Base-by-base conservation (phyloP, 2,329 filamentous ascomycete genomes). In the Davidsoniella neocaledoniae region DNA sequence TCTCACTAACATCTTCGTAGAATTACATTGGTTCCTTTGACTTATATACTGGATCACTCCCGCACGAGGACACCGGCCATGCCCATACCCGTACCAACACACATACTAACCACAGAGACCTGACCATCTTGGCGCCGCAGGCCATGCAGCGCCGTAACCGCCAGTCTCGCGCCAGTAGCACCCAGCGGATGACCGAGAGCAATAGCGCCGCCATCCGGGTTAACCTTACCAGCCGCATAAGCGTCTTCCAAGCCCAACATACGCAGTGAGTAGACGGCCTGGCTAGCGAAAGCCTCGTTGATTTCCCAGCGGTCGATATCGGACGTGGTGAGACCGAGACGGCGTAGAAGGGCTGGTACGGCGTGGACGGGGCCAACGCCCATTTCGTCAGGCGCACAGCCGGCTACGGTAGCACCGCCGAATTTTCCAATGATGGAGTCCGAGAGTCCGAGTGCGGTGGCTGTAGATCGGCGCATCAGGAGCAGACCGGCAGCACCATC, bases 101-200 rank as follows among this genome's bases (percentile, higher is more conserved):
- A 95, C 85, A 95, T 94, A 59, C 83, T 91, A 50, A 94, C 76
- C 42, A 94, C 85, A 56, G 88, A 87, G 44, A 94, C 69, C 63
- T 90, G 73, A 52, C 83, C 72, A 1, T 78, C 84, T 65, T 64
- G 77, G 67, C 77, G 84, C 60, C 68, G 82, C 72, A 64, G 75
- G 62, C 67, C 94, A 61, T 69, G 76, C 58, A 72, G 57, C 56
- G 90, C 63, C 46, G 84, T 90, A 44, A 78, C 78, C 58, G 87
- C 66, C 73, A 94, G 82, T 56, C 88, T 72, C 26, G 83, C 86
- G 33, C 86, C 86, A 4, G 88, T 95, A 29, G 87, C 88, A 43
- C 90, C 88, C 1, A 95, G 72, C 5, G 88, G 88, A 63, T 95
- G 90, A 1, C 90, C 90, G 21, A 95, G 67, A n/a, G 90, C 88